These are phyloP conservation scores for Zymoseptoria pseudotritici DNA, from an alignment of 2,329 filamentous ascomycete species.

Conservation along the genomic window DNA sequence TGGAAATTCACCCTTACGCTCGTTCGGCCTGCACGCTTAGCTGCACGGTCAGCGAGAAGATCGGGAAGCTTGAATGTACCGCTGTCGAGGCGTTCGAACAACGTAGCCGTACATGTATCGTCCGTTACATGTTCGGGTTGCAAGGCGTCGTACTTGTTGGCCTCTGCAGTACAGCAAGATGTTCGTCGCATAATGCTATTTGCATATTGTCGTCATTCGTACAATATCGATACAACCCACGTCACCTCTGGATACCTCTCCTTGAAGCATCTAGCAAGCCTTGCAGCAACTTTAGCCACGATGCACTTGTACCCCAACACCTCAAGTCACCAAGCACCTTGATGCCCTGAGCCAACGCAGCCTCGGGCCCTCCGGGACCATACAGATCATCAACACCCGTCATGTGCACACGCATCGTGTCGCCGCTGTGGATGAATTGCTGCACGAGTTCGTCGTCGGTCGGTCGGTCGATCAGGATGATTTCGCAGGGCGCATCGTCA, in stretches of 20 bases:
- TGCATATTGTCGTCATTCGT: not conserved
- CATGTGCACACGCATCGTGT: constrained; percentile 44
- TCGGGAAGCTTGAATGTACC: too few species aligned
- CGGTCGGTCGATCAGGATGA: constrained; percentile 49
- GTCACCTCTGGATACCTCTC: not conserved
- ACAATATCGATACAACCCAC: not conserved
- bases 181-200: too few species aligned
- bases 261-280: constrained; percentile 1
- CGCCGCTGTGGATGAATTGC: constrained; percentile 45
- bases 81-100: too few species aligned
- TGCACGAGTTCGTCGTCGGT: constrained; percentile 53
- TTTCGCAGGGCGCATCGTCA: constrained; percentile 17
- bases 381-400: constrained; percentile 48
- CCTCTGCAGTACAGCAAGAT: too few species aligned
- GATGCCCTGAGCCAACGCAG: constrained; percentile 34
- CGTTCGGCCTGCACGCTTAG: too few species aligned
- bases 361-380: constrained; percentile 29
- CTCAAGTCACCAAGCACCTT: constrained; percentile 26
- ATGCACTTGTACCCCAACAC: constrained; percentile 13
- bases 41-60: too few species aligned
- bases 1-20: too few species aligned
- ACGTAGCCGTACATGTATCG: too few species aligned
- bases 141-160: too few species aligned
- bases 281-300: constrained; percentile 5
- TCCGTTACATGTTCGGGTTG: too few species aligned